Conservation (phyloP, 2,329 filamentous ascomycete species). For the Phialemoniopsis sp. region DNA sequence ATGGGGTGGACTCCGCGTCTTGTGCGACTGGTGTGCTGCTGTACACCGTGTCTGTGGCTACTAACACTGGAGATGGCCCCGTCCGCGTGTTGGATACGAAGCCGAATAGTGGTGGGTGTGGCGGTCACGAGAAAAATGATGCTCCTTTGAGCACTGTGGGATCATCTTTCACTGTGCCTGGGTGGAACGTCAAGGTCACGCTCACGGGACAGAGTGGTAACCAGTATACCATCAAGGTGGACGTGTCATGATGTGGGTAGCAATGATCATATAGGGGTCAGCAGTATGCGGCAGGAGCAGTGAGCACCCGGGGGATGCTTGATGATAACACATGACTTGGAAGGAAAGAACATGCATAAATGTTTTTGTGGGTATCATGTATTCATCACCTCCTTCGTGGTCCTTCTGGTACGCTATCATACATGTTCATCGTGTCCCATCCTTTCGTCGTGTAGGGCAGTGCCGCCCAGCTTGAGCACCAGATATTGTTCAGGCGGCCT, state of each 20-base stretch:
- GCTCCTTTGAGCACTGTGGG: conserved; percentile 16
- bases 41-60: conserved; percentile 25
- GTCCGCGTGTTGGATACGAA: conserved; percentile 25
- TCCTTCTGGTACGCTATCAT: too few relatives aligned
- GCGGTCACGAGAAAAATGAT: conserved; percentile 31
- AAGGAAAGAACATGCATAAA: too few relatives aligned
- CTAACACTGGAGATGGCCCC: conserved; percentile 20
- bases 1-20: conserved; percentile 15
- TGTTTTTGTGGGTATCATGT: too few relatives aligned
- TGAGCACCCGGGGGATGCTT: too few relatives aligned
- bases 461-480: too few relatives aligned
- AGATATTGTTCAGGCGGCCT: not conserved
- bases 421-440: too few relatives aligned
- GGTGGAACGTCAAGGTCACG: conserved; percentile 17
- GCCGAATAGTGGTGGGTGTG: conserved; percentile 20
- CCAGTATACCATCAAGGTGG: conserved; percentile 2
- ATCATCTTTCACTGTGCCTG: conserved; percentile 11
- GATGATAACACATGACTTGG: too few relatives aligned
- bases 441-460: too few relatives aligned
- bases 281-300: too few relatives aligned
- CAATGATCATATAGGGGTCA: too few relatives aligned
- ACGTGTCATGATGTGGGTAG: not conserved
- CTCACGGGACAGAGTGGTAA: conserved; percentile 10
- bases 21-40: conserved; percentile 28
- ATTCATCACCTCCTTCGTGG: too few relatives aligned